A percentile compares a stretch with the other conserved stretches of the same genome.
phyloP scores from a whole-genome alignment of 1,284 basidiomycete genomes.

The Schizopora paradoxa region DNA sequence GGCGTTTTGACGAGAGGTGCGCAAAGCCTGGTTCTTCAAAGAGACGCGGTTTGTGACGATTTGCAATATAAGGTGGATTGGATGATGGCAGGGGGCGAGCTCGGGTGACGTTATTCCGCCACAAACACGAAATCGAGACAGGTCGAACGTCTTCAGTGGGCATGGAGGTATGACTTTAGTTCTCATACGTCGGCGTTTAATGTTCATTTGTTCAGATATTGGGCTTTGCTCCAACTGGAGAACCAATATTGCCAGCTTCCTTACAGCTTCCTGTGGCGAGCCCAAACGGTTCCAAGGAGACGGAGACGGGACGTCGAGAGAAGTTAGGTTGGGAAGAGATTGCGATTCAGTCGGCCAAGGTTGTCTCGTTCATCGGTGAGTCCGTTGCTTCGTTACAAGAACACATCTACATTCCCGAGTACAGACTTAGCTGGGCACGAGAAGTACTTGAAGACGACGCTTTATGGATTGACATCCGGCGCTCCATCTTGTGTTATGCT shows the following conservation, averaged over 20 bases:
- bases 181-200: constrained; percentile 2
- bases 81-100: constrained; percentile 95
- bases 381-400: constrained; percentile 5
- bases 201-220: constrained; percentile 54
- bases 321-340: constrained; percentile 96
- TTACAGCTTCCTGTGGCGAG: too few species aligned
- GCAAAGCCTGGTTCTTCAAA: constrained; percentile 10
- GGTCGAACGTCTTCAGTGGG: constrained; percentile 94
- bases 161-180: constrained; percentile 66
- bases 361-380: constrained; percentile 88
- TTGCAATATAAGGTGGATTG: constrained; percentile 67
- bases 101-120: constrained; percentile 88
- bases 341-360: constrained; percentile 86
- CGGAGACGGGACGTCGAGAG: constrained; percentile 67
- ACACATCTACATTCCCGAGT: constrained; percentile 12
- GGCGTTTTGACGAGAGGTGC: constrained; percentile 79
- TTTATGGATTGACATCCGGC: constrained; percentile 92
- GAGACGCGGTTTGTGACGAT: constrained; percentile 29
- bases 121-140: constrained; percentile 97
- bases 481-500: constrained; percentile 94
- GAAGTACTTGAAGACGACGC: constrained; percentile 86
- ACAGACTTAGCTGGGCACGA: constrained; percentile 88
- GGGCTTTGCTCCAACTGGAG: constrained; percentile 72
- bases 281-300: constrained; percentile 47
- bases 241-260: constrained; percentile 64